Evolutionary conservation across 306 rosid genomes (phyloP).

Genomic region (Ormosia semicastrata): DNA sequence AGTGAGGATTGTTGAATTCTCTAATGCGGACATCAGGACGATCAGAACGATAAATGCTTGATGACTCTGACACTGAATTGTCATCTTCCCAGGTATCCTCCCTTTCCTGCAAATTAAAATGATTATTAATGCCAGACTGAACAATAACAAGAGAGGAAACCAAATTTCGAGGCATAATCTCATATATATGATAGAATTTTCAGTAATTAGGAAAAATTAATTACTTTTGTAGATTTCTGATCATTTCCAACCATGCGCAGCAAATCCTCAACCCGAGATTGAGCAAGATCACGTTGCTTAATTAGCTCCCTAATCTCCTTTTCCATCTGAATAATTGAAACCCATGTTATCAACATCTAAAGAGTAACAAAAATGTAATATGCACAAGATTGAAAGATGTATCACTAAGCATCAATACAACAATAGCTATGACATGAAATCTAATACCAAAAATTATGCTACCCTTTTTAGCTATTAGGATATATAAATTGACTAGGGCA

Average conservation of each 20-base stretch:
- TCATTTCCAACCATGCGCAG: conserved; percentile 62
- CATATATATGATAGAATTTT: background rate
- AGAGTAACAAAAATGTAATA: conserved; percentile 7
- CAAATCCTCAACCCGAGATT: conserved; percentile 78
- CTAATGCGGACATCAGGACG: conserved; percentile 32
- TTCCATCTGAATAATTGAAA: conserved; percentile 60
- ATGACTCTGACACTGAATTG: conserved; percentile 64
- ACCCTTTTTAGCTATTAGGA: background rate
- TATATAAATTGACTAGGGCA: background rate
- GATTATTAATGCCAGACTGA: conserved; percentile 33
- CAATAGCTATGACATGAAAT: background rate
- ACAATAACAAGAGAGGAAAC: conserved; percentile 8
- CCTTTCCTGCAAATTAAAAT: conserved; percentile 35
- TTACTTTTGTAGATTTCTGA: conserved; percentile 51
- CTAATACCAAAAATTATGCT: background rate
- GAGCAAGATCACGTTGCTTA: conserved; percentile 82
- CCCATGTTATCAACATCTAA: background rate
- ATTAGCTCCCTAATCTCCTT: conserved; percentile 74
- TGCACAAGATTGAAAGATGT: background rate
- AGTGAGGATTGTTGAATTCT: conserved; percentile 58
- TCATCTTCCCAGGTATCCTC: conserved; percentile 62
- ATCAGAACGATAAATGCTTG: conserved; percentile 44
- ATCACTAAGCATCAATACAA: background rate
- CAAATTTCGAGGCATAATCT: background rate
- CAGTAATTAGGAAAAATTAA: background rate